These are phyloP conservation scores for Vinca major DNA, from an alignment of 305 asterid species.

Conservation along the genomic window DNA sequence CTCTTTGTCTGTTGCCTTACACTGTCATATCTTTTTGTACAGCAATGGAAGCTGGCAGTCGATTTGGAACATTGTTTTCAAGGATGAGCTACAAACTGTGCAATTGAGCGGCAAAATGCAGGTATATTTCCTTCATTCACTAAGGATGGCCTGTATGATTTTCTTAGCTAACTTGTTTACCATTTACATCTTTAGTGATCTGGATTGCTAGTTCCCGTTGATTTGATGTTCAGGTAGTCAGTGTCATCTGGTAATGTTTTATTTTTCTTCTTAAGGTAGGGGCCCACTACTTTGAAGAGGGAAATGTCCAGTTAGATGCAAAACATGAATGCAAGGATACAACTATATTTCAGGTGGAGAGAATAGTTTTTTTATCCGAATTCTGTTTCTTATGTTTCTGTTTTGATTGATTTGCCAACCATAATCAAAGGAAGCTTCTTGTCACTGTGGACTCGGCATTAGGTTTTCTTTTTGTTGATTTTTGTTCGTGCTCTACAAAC, in stretches of 20 bases:
- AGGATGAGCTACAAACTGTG: constrained; percentile 63
- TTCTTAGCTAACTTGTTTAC: constrained; percentile 1
- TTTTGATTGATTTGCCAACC: background rate
- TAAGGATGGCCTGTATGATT: constrained; percentile 10
- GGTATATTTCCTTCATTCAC: constrained; percentile 36
- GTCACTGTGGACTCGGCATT: background rate
- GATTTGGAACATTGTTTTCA: constrained; percentile 63
- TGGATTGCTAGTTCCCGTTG: background rate
- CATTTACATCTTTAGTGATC: background rate
- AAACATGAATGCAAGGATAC: constrained; percentile 77
- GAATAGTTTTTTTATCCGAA: constrained; percentile 12
- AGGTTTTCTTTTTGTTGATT: background rate
- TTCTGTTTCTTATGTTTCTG: constrained; percentile 16
- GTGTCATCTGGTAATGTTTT: constrained; percentile 5
- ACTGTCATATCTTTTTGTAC: constrained; percentile 11
- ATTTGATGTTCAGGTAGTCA: background rate
- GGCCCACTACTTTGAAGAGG: constrained; percentile 98
- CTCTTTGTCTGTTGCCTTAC: constrained; percentile 18
- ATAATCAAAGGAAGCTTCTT: background rate
- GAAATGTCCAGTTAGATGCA: constrained; percentile 93
- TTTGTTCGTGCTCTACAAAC: background rate
- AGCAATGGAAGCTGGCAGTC: constrained; percentile 98
- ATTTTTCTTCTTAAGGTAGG: constrained; percentile 49
- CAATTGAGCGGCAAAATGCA: constrained; percentile 75
- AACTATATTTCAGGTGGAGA: constrained; percentile 65